Evolutionary conservation across 2,329 filamentous ascomycete species (phyloP).

Genomic region (Coniochaeta sp.): DNA sequence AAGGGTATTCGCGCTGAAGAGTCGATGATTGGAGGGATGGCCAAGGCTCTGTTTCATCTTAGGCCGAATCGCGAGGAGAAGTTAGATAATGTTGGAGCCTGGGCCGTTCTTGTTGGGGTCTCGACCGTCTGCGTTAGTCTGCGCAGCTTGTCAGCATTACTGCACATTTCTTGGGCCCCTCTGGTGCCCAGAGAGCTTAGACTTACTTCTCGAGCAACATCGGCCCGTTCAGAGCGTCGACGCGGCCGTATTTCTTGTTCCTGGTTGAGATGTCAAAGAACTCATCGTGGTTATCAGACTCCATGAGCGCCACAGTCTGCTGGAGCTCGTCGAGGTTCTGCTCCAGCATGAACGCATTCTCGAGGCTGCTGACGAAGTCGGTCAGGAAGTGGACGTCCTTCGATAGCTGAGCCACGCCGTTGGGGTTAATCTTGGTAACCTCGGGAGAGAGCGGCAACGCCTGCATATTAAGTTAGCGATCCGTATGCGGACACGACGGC

Average conservation of each 20-base stretch:
- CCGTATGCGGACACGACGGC: neutral
- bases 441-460: constrained; percentile 69
- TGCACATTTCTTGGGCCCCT: neutral
- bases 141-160: neutral
- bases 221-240: constrained; percentile 85
- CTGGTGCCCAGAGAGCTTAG: neutral
- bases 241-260: constrained; percentile 89
- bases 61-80: constrained; percentile 72
- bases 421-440: constrained; percentile 80
- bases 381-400: constrained; percentile 79
- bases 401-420: constrained; percentile 73
- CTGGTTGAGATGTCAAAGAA: constrained; percentile 88
- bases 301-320: constrained; percentile 85
- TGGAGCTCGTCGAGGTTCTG: constrained; percentile 89
- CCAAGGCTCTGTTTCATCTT: constrained; percentile 22
- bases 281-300: constrained; percentile 85
- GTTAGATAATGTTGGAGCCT: constrained; percentile 55
- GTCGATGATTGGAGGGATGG: no score
- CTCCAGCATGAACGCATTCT: constrained; percentile 75
- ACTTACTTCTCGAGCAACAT: constrained; percentile 83
- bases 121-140: constrained; percentile 55
- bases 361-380: constrained; percentile 78
- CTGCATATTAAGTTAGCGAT: constrained; percentile 25
- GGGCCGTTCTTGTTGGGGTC: constrained; percentile 39
- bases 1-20: neutral